A percentile compares a stretch with the other conserved stretches of the same genome.
Evolutionary conservation across 768 basidiomycete species (phyloP).

Genomic region (Trametes coccinea): DNA sequence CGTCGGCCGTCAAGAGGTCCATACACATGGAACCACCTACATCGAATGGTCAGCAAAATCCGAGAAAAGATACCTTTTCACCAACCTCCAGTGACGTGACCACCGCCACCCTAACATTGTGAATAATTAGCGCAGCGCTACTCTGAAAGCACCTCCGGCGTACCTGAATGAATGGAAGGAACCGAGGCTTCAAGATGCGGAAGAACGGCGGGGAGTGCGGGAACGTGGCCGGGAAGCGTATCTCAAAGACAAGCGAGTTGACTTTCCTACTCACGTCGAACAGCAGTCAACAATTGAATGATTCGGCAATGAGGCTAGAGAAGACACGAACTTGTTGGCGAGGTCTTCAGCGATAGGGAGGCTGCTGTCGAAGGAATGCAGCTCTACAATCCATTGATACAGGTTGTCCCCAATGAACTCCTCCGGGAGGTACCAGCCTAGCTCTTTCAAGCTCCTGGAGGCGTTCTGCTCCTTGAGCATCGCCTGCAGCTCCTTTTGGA

Average conservation of each 20-base stretch:
- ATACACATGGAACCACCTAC: constrained; percentile 73
- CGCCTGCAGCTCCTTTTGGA: constrained; percentile 60
- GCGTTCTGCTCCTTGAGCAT: constrained; percentile 62
- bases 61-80: background rate
- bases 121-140: background rate
- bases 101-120: constrained; percentile 54
- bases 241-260: constrained; percentile 70
- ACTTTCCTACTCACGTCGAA: constrained; percentile 42
- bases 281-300: too few species aligned
- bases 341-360: constrained; percentile 66
- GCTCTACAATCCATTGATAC: constrained; percentile 73
- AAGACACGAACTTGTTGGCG: constrained; percentile 42
- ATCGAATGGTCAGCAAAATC: background rate
- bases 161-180: constrained; percentile 62
- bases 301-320: background rate
- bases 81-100: constrained; percentile 62
- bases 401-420: constrained; percentile 67
- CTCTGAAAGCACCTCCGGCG: background rate
- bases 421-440: constrained; percentile 74
- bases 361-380: constrained; percentile 65
- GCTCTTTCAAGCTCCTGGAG: constrained; percentile 46
- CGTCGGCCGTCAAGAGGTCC: constrained; percentile 67
- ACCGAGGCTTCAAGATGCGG: constrained; percentile 71
- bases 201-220: constrained; percentile 77
- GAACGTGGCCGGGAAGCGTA: constrained; percentile 65